Evolutionary conservation across 2,329 filamentous ascomycete genomes (phyloP), one percentile per base, ranked within the genome.

Genomic region (Talaromyces sp.): DNA sequence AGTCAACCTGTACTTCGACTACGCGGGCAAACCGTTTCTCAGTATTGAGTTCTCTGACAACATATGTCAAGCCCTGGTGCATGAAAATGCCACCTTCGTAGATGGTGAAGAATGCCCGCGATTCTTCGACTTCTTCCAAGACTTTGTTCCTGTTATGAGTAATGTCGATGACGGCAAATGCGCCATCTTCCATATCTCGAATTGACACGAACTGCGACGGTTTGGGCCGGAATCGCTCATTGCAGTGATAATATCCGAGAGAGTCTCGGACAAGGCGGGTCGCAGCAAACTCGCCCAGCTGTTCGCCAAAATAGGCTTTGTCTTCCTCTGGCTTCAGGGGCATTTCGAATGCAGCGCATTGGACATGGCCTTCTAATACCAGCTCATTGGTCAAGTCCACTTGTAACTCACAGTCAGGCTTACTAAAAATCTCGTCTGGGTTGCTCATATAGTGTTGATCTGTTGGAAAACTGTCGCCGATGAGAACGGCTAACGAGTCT

Each of bases 371-470:
- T 78, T 98, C 95, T 0, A 95, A 81, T 6, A 97, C 89, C 4
- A 98, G 84, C 79, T 96, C 86, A 66, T 97, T 98, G 52, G 88
- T 83, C n/a, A 99, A 79, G 71, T 99, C 95, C 4, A 98, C 89
- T 70, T 95, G 92, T 2, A 98, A 80, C 72, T 91, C 89, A 65
- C 88, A 90, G 65, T 97, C 96, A 0, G 93, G 92, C 68, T 91
- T 91, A 0, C 90, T 95, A 75, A 98, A 82, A 26, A 99, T 88
- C 73, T 96, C 91, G 63, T 95, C 89, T 0, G 95, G 95, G 65
- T 98, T 96, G 63, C 90, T 86, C 95, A 99, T 99, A 74, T 96
- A 99, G 71, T 96, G 87, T 71, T 99, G 95, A 71, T 99, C 95
- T 0, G 91, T 91, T 2, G 93, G 87, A 66, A 95, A 96, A 64